Evolutionary conservation across 805 yeast genomes (phyloP), one percentile per base, ranked within the genome.

Genomic region (Zygotorulaspora danielsina): DNA sequence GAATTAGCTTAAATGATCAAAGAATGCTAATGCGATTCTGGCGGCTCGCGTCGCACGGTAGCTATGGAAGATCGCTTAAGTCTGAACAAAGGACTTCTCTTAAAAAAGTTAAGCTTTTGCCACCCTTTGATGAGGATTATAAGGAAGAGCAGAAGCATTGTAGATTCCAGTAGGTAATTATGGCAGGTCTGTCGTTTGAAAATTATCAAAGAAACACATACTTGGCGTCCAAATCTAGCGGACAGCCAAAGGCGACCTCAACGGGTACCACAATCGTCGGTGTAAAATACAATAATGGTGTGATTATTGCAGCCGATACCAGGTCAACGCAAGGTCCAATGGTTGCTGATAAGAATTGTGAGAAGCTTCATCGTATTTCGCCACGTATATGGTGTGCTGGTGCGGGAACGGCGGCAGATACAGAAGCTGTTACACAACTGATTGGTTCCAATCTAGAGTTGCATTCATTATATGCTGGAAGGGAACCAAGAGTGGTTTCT

Each of bases 221-320:
- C 51, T 72, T 93, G 39, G 72, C 83, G 12, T 69, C 81, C 16
- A 73, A 78, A 49, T 96, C 97, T 9, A 22, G 40, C 30, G 77
- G 81, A 3, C 69, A 78, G 24, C 97, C 97, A 38, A 81, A 73
- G 48, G 95, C 96, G 25, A 93, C 98, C 1, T 87, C 97, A 16
- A 93, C 98, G 1, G 98, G 98, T 70, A 93, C 98, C n/a, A 93
- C 98, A 0, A 93, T 93, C 69, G 98, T 93, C 17, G 98, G 98
- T 36, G 85, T 95, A 61, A 84, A 83, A 59, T 90, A 84, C 65
- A 71, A 84, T 38, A 90, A 87, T 45, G 98, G 98, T 54, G 98
- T 90, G 19, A 87, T 93, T 27, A 87, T 93, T 65, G 97, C 98
- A 9, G 98, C 98, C 7, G 98, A 93, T 71, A 93, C 98, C 15